Evolutionary conservation across 192 early-diverging fungal genomes (phyloP).

Genomic region (Gorgonomyces haynaldii): DNA sequence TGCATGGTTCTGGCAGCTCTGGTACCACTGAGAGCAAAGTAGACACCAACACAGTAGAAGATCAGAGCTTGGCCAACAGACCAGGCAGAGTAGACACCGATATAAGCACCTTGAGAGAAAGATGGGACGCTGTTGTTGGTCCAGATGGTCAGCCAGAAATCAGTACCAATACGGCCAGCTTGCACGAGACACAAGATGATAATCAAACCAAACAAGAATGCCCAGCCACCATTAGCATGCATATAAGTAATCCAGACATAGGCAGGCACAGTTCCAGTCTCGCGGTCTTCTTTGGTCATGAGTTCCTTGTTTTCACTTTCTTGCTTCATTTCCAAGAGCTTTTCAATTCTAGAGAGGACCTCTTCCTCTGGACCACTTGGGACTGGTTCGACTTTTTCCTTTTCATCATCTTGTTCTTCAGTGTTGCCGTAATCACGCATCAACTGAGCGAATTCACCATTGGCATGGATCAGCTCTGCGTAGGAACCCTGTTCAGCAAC

Average conservation of each 20-base stretch:
- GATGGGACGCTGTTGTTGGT: slow-evolving; percentile 25
- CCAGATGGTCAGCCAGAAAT: slow-evolving; percentile 60
- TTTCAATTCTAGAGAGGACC: slow-evolving; percentile 11
- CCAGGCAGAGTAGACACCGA: slow-evolving; percentile 53
- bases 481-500: slow-evolving; percentile 58
- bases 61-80: slow-evolving; percentile 53
- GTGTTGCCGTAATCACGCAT: slow-evolving; percentile 52
- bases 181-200: slow-evolving; percentile 42
- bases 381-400: slow-evolving; percentile 18
- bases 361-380: slow-evolving; percentile 15
- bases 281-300: slow-evolving; percentile 74
- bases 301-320: slow-evolving; percentile 38
- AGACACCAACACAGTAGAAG: slow-evolving; percentile 42
- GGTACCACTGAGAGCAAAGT: slow-evolving; percentile 48
- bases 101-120: slow-evolving; percentile 29
- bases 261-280: slow-evolving; percentile 62
- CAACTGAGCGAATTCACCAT: slow-evolving; percentile 48
- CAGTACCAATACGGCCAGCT: slow-evolving; percentile 42
- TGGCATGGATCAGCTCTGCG: slow-evolving; percentile 43
- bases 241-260: slow-evolving; percentile 70
- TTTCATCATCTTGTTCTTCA: slow-evolving; percentile 35
- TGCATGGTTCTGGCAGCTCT: slow-evolving; percentile 57
- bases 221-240: slow-evolving; percentile 45
- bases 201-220: slow-evolving; percentile 34
- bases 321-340: slow-evolving; percentile 16